Percentiles rank a stretch among this genome's conserved stretches.
Evolutionary conservation across 805 yeast species (phyloP).

Genomic region (Blastobotrys terrestris): DNA sequence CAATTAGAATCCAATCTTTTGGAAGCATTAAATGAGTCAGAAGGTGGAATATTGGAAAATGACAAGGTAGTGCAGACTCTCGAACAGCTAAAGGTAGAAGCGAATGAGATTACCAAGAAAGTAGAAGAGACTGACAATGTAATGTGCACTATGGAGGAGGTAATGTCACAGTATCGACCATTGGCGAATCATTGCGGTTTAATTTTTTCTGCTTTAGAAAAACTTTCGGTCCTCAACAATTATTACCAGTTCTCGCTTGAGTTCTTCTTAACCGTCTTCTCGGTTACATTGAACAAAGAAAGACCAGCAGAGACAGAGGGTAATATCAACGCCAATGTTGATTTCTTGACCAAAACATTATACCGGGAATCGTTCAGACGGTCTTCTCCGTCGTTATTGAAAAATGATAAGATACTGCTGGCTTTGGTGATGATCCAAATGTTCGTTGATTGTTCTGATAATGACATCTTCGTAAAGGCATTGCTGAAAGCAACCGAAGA

Average conservation of each 20-base stretch:
- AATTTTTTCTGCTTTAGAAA: constrained; percentile 44
- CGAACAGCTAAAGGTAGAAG: constrained; percentile 59
- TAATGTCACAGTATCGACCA: constrained; percentile 42
- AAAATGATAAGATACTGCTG: constrained; percentile 34
- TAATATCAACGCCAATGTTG: constrained; percentile 20
- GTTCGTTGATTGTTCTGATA: not conserved
- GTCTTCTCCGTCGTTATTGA: constrained; percentile 42
- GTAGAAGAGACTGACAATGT: constrained; percentile 49
- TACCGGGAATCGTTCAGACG: constrained; percentile 43
- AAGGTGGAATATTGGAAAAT: constrained; percentile 63
- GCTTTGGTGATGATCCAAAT: constrained; percentile 1
- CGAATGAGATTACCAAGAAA: constrained; percentile 47
- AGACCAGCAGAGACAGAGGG: not conserved
- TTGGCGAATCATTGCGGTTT: constrained; percentile 51
- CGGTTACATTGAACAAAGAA: not conserved
- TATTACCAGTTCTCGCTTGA: constrained; percentile 58
- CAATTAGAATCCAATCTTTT: constrained; percentile 55
- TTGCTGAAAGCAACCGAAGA: not conserved
- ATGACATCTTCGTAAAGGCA: not conserved
- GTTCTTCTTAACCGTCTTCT: constrained; percentile 35
- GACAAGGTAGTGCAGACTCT: constrained; percentile 52
- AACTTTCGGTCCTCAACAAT: constrained; percentile 36
- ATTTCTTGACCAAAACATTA: constrained; percentile 33
- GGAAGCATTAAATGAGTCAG: constrained; percentile 47
- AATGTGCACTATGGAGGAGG: constrained; percentile 47